Evolutionary conservation across 139 green algal species (phyloP), one percentile per base, ranked within the genome.

Genomic region (Chlamydomonas applanata): DNA sequence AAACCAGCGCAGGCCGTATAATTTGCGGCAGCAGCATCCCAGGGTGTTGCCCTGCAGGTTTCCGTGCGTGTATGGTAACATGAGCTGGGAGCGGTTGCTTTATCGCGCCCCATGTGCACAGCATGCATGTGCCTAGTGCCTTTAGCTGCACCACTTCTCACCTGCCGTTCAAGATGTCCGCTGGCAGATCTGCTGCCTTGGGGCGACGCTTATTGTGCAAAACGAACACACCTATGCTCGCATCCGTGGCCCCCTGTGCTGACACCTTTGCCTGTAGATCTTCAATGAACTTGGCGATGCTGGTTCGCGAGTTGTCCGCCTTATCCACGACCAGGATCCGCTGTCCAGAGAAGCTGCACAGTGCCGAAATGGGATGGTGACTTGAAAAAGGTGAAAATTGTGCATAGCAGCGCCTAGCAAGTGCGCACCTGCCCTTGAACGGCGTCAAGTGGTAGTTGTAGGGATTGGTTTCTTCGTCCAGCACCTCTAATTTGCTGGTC

Each of bases 311-410:
- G 62, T 79, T 67, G 63, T 79, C 73, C 4, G 29, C 62, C 63
- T 73, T 73, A n/a, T 79, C 73, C 32, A 79, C 62, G 2, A 79
- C 34, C 25, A 79, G 73, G 13, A 79, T 59, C 24, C 59, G 73
- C 19, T 79, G 73, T 2, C 62, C 73, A 14, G 30, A 54, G 5
- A 79, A 73, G 7, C 63, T 67, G 62, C 71, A 60, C 7, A 27
- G n/a, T 14, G 13, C 11, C 32, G 62, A 13, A 9, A 27, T 44
- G 14, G 29, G 11, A 27, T 45, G 32, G 32, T 7, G 7, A n/a
- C n/a, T n/a, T n/a, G n/a, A n/a, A n/a, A n/a, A n/a, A n/a, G n/a
- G n/a, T n/a, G n/a, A n/a, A n/a, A n/a, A n/a, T n/a, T n/a, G n/a
- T n/a, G n/a, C n/a, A n/a, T n/a, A n/a, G 40, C 40, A 49, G 11